Base-by-base conservation (phyloP, 129 eudicot species). In the Flaveria ramosissima region DNA sequence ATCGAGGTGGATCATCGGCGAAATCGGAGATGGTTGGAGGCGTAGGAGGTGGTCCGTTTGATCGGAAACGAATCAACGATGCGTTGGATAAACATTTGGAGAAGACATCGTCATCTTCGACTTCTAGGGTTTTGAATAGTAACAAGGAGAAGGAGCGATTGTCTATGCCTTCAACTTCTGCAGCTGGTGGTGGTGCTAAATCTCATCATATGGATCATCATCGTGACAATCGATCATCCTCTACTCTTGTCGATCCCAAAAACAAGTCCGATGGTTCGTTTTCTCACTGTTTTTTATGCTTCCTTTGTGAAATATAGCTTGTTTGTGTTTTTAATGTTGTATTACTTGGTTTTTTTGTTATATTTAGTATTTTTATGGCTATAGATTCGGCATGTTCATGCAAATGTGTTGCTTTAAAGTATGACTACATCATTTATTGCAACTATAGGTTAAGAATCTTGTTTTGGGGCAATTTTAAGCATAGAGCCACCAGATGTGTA, bases 11-110 rank as follows among this genome's bases (percentile, higher is more conserved):
- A 72, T 85, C 90, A 24, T 78, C 91, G 57, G 83, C 89, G 41
- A 85, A 70, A 84, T 76, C 91, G 72, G 89, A 86, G 77, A 79
- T 87, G 68, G 86, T 78, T 13, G 85, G 90, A 53, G 81, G 77
- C 17, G 81, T 74, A 68, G 72, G 47, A 16, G 72, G 72, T 6
- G 89, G 89, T 17, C 72, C 82, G 73, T 67, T 87, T 71, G 97
- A 91, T 87, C 92, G 96, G 85, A 93, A 91, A 85, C 73, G 93
- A 73, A 91, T 90, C 63, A 86, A 86, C 71, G 98, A 90, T 60
- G 92, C 88, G 72, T 75, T 93, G 43, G 96, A 90, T 82, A 93
- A 93, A 85, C 90, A 84, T 80, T 75, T 88, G 63, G 98, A 90
- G 82, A 86, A 86, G 75, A 77, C 88, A 8, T 77, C 96, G 0